These are phyloP conservation scores for Penicillium atrosanguineum DNA, from an alignment of 495 filamentous ascomycete genomes.

Conservation along the genomic window DNA sequence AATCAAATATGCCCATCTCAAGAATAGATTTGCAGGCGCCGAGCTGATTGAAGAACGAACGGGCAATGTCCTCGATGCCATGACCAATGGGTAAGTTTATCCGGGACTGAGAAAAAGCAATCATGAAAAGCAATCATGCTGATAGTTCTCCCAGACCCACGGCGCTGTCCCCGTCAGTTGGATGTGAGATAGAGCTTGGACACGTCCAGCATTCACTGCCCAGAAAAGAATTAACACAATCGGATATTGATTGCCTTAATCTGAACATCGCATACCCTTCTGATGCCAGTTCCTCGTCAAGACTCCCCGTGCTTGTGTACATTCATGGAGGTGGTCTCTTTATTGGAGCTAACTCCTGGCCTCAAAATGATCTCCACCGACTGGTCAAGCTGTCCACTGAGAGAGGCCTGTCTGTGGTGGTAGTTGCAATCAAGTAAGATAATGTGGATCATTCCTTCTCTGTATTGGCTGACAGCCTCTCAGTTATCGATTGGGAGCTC, in stretches of 20 bases:
- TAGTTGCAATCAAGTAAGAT: conserved; percentile 45
- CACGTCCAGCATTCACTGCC: conserved; percentile 30
- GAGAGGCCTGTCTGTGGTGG: conserved; percentile 39
- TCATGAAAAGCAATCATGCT: background rate
- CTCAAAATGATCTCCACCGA: conserved; percentile 37
- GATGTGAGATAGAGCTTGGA: conserved; percentile 25
- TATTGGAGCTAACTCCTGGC: conserved; percentile 39
- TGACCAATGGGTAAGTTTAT: conserved; percentile 25
- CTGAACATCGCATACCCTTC: conserved; percentile 42
- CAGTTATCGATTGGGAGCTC: conserved; percentile 47
- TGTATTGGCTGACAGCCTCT: background rate
- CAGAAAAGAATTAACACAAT: conserved; percentile 26
- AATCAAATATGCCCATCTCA: conserved; percentile 35
- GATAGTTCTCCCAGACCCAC: conserved; percentile 20
- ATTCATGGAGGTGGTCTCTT: conserved; percentile 46
- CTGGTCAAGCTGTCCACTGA: conserved; percentile 39
- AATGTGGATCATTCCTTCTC: conserved; percentile 39
- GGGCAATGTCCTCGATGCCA: conserved; percentile 25
- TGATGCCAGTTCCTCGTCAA: conserved; percentile 23
- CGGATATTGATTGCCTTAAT: conserved; percentile 42
- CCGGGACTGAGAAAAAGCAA: too few species aligned
- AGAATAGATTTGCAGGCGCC: conserved; percentile 29
- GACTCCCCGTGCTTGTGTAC: conserved; percentile 44
- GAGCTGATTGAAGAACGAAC: conserved; percentile 22
- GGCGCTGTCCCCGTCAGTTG: conserved; percentile 21